Conservation (phyloP, 805 yeast species). For the Soucietia sequanensis region DNA sequence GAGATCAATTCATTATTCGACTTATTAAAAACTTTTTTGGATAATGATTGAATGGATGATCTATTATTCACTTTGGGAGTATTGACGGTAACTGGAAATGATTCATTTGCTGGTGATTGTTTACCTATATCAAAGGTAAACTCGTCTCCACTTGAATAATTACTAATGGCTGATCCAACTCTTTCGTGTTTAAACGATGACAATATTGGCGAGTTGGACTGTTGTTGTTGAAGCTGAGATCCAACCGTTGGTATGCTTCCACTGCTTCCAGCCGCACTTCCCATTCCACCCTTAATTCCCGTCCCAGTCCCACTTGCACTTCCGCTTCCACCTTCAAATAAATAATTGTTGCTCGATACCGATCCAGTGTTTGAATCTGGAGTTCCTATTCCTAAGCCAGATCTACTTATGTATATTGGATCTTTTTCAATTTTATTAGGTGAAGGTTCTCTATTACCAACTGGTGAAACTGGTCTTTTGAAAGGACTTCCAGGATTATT, state of each 20-base stretch:
- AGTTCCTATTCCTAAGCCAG: conserved; percentile 21
- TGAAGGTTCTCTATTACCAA: conserved; percentile 20
- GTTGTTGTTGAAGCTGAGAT: too few relatives aligned
- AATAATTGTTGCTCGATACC: too few relatives aligned
- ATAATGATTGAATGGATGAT: conserved; percentile 23
- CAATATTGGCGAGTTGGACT: conserved; percentile 14
- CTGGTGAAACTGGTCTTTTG: conserved; percentile 49
- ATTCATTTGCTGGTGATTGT: conserved; percentile 11
- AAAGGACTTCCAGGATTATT: conserved; percentile 34
- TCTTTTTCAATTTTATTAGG: conserved; percentile 19
- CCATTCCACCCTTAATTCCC: too few relatives aligned
- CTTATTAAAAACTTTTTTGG: conserved; percentile 21
- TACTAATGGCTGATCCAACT: conserved; percentile 28
- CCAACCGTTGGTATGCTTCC: too few relatives aligned
- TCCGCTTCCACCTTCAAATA: too few relatives aligned
- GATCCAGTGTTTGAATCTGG: too few relatives aligned
- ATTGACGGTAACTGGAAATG: not conserved
- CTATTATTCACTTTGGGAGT: conserved; percentile 11
- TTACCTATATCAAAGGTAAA: conserved; percentile 9
- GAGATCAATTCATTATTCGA: conserved; percentile 22
- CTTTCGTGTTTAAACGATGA: conserved; percentile 26
- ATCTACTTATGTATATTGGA: not conserved
- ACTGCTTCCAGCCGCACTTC: too few relatives aligned
- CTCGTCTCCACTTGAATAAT: conserved; percentile 33
- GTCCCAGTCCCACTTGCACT: conserved; percentile 14